Percentiles rank a stretch among this genome's conserved stretches.
Evolutionary conservation across 371 early-diverging fungal genomes (phyloP).

Genomic region (Capillidium rhysosporum): DNA sequence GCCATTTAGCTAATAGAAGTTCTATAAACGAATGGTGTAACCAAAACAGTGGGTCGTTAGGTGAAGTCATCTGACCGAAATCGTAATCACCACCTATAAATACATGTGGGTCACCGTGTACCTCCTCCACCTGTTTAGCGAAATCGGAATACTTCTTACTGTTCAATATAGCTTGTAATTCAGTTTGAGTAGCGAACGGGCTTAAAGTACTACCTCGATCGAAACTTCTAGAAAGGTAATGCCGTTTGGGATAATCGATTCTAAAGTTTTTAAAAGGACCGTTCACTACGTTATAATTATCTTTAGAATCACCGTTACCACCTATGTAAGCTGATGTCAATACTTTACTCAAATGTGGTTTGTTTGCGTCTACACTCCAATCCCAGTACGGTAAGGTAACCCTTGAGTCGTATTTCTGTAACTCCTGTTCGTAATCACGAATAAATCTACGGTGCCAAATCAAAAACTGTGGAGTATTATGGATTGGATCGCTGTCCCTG

Average conservation of each 20-base stretch:
- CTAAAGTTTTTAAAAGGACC: neutral
- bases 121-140: neutral
- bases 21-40: constrained; percentile 2
- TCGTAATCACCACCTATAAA: constrained; percentile 3
- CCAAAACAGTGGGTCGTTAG: neutral
- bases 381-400: constrained; percentile 34
- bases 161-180: neutral
- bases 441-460: constrained; percentile 21
- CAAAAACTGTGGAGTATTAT: constrained; percentile 10
- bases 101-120: constrained; percentile 1
- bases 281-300: neutral
- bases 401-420: constrained; percentile 15
- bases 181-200: neutral
- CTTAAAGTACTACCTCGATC: neutral
- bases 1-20: constrained; percentile 13
- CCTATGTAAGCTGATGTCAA: constrained; percentile 8
- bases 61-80: neutral
- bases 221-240: neutral
- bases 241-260: neutral
- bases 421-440: constrained; percentile 12
- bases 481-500: neutral
- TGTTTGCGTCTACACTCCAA: constrained; percentile 15
- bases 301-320: constrained; percentile 7
- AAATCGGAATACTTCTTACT: neutral
- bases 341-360: constrained; percentile 7